Percentiles rank a stretch among this genome's conserved stretches.
These are phyloP conservation scores for Phyllosticta ampelicida DNA, from an alignment of 2,329 filamentous ascomycete genomes.

Conservation along the genomic window DNA sequence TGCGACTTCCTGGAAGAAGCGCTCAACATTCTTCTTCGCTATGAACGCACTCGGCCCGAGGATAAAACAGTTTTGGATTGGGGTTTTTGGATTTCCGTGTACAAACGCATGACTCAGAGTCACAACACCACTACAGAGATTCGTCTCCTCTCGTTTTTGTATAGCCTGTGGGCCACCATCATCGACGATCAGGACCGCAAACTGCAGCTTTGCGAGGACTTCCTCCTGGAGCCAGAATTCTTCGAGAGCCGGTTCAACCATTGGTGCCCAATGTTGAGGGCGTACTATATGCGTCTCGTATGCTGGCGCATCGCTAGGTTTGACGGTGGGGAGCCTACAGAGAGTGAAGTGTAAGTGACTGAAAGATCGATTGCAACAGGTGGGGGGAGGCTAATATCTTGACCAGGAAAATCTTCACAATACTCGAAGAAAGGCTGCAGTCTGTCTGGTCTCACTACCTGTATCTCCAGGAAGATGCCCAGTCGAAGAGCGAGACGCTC, in stretches of 20 bases:
- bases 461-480: slow-evolving; percentile 58
- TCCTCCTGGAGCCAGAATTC: slow-evolving; percentile 61
- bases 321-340: slow-evolving; percentile 49
- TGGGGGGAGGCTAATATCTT: slow-evolving; percentile 14
- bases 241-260: slow-evolving; percentile 82
- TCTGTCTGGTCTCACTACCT: slow-evolving; percentile 71
- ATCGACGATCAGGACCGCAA: slow-evolving; percentile 57
- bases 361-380: not conserved
- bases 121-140: slow-evolving; percentile 88
- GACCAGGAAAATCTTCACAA: slow-evolving; percentile 55
- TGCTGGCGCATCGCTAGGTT: slow-evolving; percentile 83
- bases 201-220: slow-evolving; percentile 57
- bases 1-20: slow-evolving; percentile 85
- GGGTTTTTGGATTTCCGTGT: slow-evolving; percentile 77
- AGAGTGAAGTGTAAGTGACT: slow-evolving; percentile 54
- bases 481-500: slow-evolving; percentile 42
- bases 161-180: slow-evolving; percentile 66
- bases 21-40: slow-evolving; percentile 55
- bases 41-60: slow-evolving; percentile 33
- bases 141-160: slow-evolving; percentile 71
- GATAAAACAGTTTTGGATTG: slow-evolving; percentile 54
- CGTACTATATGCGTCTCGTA: slow-evolving; percentile 81
- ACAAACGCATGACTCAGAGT: slow-evolving; percentile 65
- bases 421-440: slow-evolving; percentile 57
- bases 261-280: slow-evolving; percentile 91